Base-by-base conservation (phyloP, 2,329 filamentous ascomycete genomes). In the Colletotrichum eleusines region DNA sequence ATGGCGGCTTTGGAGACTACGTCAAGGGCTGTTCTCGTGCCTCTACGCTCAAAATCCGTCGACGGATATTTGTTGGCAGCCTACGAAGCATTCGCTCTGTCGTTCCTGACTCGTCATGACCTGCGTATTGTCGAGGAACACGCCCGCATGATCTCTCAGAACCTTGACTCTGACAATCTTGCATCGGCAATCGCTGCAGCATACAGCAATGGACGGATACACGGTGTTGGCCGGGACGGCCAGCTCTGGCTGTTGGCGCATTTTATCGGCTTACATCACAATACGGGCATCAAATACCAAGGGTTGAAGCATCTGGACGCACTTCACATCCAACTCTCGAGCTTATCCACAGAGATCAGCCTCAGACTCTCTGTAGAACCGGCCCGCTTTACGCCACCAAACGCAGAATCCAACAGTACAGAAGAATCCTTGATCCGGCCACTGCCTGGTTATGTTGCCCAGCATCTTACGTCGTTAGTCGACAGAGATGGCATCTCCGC, bases 401-500 rank as follows among this genome's bases (percentile, higher is more conserved):
- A 69, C 18, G 62, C 74, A 64, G 53, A 73, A 12, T 26, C 57
- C 2, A 68, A 26, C n/a, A 55, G 53, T 20, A 12, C 20, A 23
- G 69, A 76, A 61, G 79, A 81, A 51, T 75, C 76, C 33, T 77
- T 77, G 35, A 38, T 66, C n/a, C 81, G 75, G 50, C 77, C 72
- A 12, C 75, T 90, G 20, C 80, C 86, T 73, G 75, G 84, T 0
- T 92, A 94, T 76, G 80, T 97, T 16, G 86, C 87, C 57, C 83
- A 86, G 0, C 89, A 94, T 74, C 82, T 97, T 2, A 80, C 87
- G 20, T 92, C 91, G 12, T 82, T 97, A 9, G 89, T 97, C 40
- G 91, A 94, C 72, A 89, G 93, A 78, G 87, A 90, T 53, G 93
- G 92, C 48, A 92, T 97, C 64, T 89, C 91, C 0, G 86, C 86